Base-by-base conservation (phyloP, 2,329 filamentous ascomycete species). In the Fusarium dlaminii region DNA sequence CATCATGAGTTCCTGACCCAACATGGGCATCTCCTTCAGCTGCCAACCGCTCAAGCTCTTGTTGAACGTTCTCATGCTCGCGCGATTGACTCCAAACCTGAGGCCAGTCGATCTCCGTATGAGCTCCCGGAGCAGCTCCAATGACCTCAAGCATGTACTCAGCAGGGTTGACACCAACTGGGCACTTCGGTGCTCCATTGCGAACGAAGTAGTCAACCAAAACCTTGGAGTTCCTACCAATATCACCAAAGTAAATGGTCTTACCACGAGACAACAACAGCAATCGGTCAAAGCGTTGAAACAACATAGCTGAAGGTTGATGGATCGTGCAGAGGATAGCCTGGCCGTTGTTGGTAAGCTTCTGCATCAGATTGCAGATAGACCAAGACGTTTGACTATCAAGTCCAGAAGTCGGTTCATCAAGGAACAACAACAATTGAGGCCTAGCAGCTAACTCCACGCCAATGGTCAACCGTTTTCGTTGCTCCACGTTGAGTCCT, bases 171-270 rank as follows among this genome's bases (percentile, higher is more conserved):
- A 89, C 89, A 9, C 87, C 87, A 5, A 82, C 73, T 5, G 84
- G 83, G 36, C 89, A 90, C 39, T 84, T 79, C 1, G 85, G 83
- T 2, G 86, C 90, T 29, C 91, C 91, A 63, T 93, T 90, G 24
- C 82, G 81, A 70, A 89, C 88, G 66, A 94, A 94, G 79, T 91
- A 91, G 62, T 83, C 82, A 4, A 87, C 84, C 67, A 92, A 78
- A 4, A 83, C 86, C 13, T 82, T 81, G 0, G 89, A 90, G 71
- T 89, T 86, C 5, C 86, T 77, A 3, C 90, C 90, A 36, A 92
- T 88, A 3, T 91, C 87, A 29, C 90, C 90, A 77, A 92, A 92
- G 78, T 92, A 92, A 10, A 92, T 89, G 0, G 90, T 91, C 76
- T 85, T 88, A 3, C 90, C 90, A 36, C 90, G 86, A 17, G 89